Evolutionary conservation across 1,284 basidiomycete genomes (phyloP), one percentile per base, ranked within the genome.

Genomic region (Butyriboletus appendiculatus): DNA sequence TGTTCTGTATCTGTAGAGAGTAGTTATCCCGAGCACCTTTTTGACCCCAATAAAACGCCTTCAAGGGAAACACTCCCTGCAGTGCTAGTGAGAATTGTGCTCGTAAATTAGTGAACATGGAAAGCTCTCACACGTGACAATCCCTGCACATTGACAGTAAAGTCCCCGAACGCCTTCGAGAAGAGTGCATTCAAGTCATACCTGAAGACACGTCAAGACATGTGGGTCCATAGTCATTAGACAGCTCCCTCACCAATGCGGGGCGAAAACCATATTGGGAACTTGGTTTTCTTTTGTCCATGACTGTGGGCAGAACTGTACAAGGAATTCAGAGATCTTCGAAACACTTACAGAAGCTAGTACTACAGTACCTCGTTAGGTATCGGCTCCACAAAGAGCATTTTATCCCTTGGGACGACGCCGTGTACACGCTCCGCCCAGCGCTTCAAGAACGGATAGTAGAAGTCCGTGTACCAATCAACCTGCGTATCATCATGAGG

Each of bases 181-280:
- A 97, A 96, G 28, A 98, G 76, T 4, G 85, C 81, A 56, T 94
- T 86, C 8, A 98, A 78, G 68, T 97, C 95, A 64, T 98, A 97
- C 90, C 90, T 92, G 53, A n/a, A 18, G 5, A 32, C n/a, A 37
- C n/a, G 39, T 48, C 30, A 56, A 46, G 37, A 38, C 3, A n/a
- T 5, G 4, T 18, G 20, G 48, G 20, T 8, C 8, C 7, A 44
- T 5, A 10, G 30, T 37, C 2, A 46, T 7, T 35, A 14, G 10
- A 40, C 18, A 45, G 12, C 6, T n/a, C 0, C 64, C 77, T 58
- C 59, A 90, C 93, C 94, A 97, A 66, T 98, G 95, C 1, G 95
- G 94, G 0, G 92, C 87, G 62, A 85, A 95, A 6, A 96, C 85
- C 80, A 97, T 85, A 60, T 93, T 91, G 0, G 75, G 66, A 6